Conservation (phyloP, 805 yeast species). For the Wickerhamomyces sydowiorum region DNA sequence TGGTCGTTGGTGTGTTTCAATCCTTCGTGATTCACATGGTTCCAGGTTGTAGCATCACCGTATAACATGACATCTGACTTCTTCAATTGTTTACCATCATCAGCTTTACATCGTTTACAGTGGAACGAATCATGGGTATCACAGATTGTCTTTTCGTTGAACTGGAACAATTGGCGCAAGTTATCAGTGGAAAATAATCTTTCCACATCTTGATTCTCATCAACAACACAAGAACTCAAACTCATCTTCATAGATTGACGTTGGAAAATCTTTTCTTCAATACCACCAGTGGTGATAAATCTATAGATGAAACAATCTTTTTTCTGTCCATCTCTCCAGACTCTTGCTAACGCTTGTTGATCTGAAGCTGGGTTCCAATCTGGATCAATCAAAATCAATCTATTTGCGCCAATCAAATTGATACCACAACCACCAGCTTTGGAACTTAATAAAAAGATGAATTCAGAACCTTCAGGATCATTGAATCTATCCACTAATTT, state of each 20-base stretch:
- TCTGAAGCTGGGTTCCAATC: constrained; percentile 99
- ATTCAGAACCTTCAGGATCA: constrained; percentile 83
- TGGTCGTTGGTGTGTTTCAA: constrained; percentile 68
- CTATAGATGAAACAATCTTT: constrained; percentile 94
- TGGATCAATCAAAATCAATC: constrained; percentile 79
- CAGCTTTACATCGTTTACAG: constrained; percentile 68
- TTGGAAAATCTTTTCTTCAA: constrained; percentile 94
- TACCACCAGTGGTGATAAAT: constrained; percentile 90
- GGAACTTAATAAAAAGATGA: constrained; percentile 82
- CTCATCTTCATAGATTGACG: constrained; percentile 93
- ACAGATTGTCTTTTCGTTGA: constrained; percentile 59
- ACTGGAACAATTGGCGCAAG: constrained; percentile 69
- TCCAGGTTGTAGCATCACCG: constrained; percentile 98
- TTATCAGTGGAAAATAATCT: constrained; percentile 81
- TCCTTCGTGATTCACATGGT: constrained; percentile 67
- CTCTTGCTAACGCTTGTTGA: constrained; percentile 95
- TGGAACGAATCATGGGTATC: constrained; percentile 92
- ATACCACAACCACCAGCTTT: constrained; percentile 99
- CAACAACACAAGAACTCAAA: constrained; percentile 92
- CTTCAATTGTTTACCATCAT: constrained; percentile 48
- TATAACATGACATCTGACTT: constrained; percentile 85
- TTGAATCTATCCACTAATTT: constrained; percentile 88
- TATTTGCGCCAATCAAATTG: constrained; percentile 92
- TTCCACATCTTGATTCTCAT: constrained; percentile 93
- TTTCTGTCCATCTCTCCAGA: constrained; percentile 98